Conservation (phyloP, 2,329 filamentous ascomycete species). For the Exophiala lecanii-corni region DNA sequence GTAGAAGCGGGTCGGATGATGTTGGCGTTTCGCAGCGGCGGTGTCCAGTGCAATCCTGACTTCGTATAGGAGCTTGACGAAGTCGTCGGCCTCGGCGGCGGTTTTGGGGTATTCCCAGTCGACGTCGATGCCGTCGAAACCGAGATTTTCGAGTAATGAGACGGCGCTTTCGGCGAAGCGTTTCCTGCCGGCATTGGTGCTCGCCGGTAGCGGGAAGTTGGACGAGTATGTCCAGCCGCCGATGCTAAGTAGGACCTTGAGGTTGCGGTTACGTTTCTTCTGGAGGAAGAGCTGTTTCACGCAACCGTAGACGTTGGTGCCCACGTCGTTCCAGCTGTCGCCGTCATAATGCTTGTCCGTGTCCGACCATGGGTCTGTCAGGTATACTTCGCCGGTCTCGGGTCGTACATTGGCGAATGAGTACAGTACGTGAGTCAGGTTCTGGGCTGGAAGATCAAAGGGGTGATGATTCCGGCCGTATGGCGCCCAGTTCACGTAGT, state of each 20-base stretch:
- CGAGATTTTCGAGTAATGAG: conserved; percentile 70
- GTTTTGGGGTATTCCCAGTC: conserved; percentile 48
- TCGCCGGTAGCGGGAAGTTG: conserved; percentile 66
- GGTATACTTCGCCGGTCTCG: conserved; percentile 74
- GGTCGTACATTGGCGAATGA: conserved; percentile 81
- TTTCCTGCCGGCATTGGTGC: conserved; percentile 56
- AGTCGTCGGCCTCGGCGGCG: conserved; percentile 37
- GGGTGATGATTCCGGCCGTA: conserved; percentile 83
- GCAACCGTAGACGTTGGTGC: conserved; percentile 70
- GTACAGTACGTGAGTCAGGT: conserved; percentile 85
- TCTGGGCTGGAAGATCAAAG: conserved; percentile 72
- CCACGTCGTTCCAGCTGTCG: conserved; percentile 63
- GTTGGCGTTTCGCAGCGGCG: conserved; percentile 18
- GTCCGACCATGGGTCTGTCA: conserved; percentile 67
- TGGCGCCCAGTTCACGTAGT: conserved; percentile 57
- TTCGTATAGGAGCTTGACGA: conserved; percentile 40
- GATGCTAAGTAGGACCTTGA: conserved; percentile 78
- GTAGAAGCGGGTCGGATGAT: conserved; percentile 17
- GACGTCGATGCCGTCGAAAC: conserved; percentile 56
- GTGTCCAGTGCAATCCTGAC: conserved; percentile 34
- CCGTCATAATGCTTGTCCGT: conserved; percentile 62
- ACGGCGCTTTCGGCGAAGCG: conserved; percentile 69
- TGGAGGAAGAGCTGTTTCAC: conserved; percentile 71
- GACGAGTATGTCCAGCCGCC: conserved; percentile 75
- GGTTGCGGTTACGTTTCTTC: conserved; percentile 69